Base-by-base conservation (phyloP, 805 yeast species). In the Candida hispaniensis region DNA sequence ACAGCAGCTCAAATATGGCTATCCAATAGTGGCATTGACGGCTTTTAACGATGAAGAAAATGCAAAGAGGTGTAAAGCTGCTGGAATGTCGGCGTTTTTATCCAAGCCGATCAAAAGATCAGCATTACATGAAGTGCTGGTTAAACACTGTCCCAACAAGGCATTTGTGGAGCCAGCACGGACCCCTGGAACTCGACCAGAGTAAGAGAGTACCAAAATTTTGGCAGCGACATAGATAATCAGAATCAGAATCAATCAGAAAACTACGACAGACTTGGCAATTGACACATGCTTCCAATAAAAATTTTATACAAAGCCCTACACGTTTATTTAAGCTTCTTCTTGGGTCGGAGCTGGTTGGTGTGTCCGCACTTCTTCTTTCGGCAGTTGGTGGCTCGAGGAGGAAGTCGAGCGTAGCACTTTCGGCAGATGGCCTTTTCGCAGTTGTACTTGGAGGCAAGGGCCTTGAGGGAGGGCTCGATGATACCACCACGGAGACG, bases 301-400 rank as follows among this genome's bases (percentile, higher is more conserved):
- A 34, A 29, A 34, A 38, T 46, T 48, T 64, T 64, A 61, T 57
- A 61, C n/a, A n/a, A n/a, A n/a, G n/a, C n/a, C n/a, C n/a, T n/a
- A n/a, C n/a, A n/a, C n/a, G 69, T 64, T 69, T 71, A 86, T 76
- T 86, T 85, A 67, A 83, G 77, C 86, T 88, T 88, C 93, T 88
- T 88, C 93, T 88, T 91, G 72, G 97, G 97, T 77, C 98, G 85
- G 71, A 91, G 82, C 76, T 91, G 98, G 79, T 91, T 91, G 67
- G 95, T 75, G 93, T 91, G 98, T 64, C 98, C 98, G 73, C 98
- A 91, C 79, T 91, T 91, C 83, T 96, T 85, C 97, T 91, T 91
- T 77, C 98, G 85, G 79, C 98, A 91, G 95, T 91, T 91, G 71
- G 97, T 91, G 59, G 98, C 98, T 81, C 97, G 93, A 71, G 98